Evolutionary conservation across 2,329 filamentous ascomycete species (phyloP).

Genomic region (Lizonia empirigonia): DNA sequence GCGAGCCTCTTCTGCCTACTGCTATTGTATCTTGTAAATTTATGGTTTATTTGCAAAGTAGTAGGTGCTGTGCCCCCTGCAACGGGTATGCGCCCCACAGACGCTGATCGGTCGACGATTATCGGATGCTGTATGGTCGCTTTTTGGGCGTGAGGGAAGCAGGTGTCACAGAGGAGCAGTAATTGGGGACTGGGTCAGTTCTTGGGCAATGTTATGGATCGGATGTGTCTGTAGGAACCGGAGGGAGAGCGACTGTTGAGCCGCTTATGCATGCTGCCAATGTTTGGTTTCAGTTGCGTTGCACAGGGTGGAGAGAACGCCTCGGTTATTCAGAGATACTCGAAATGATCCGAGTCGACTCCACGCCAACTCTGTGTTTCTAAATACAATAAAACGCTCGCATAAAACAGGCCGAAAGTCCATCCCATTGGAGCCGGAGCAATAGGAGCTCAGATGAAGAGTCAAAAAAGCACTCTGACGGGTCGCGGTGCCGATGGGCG

Average conservation of each 20-base stretch:
- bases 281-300: constrained; percentile 17
- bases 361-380: not conserved
- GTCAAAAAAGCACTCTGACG: too few species aligned
- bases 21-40: too few species aligned
- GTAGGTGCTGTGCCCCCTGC: too few species aligned
- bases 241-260: constrained; percentile 1
- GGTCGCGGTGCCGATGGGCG: too few species aligned
- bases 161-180: too few species aligned
- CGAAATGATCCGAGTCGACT: not conserved
- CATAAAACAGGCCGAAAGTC: not conserved
- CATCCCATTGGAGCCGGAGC: not conserved
- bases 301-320: constrained; percentile 4
- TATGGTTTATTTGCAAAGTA: too few species aligned
- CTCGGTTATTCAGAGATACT: constrained; percentile 2
- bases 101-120: too few species aligned
- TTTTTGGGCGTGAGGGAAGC: not conserved
- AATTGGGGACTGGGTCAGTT: not conserved
- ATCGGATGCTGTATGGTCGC: not conserved
- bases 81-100: too few species aligned
- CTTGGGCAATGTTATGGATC: not conserved
- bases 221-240: not conserved
- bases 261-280: constrained; percentile 4
- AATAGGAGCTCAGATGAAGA: too few species aligned
- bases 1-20: too few species aligned
- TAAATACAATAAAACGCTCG: not conserved